phyloP scores from a whole-genome alignment of 805 yeast species.

The fission yeast (Schizosaccharomyces pombe) region DNA sequence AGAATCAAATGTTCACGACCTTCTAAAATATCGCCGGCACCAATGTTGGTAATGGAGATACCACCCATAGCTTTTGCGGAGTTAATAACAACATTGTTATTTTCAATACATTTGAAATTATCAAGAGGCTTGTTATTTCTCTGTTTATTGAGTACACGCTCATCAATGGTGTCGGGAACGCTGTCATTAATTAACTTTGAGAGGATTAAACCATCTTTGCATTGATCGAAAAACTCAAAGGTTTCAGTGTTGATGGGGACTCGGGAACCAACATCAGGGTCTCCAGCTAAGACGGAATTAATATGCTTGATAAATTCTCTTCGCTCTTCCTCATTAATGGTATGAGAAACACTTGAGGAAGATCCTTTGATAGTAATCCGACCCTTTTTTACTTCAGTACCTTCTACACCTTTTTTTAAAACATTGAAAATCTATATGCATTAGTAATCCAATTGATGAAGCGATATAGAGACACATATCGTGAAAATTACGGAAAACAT shows the following conservation, averaged over 20 bases:
- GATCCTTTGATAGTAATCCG: slow-evolving; percentile 66
- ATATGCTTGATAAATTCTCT: slow-evolving; percentile 89
- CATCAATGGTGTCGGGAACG: slow-evolving; percentile 93
- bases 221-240: slow-evolving; percentile 89
- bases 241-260: slow-evolving; percentile 82
- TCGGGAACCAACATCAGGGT: slow-evolving; percentile 56
- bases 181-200: slow-evolving; percentile 90
- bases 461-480: background rate
- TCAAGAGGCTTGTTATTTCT: slow-evolving; percentile 59
- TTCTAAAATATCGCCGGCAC: slow-evolving; percentile 87
- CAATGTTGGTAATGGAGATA: slow-evolving; percentile 78
- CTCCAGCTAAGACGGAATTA: slow-evolving; percentile 76
- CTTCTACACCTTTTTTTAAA: background rate
- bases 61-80: slow-evolving; percentile 98
- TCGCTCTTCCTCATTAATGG: slow-evolving; percentile 92
- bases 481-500: slow-evolving; percentile 29
- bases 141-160: slow-evolving; percentile 83
- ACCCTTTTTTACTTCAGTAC: slow-evolving; percentile 22
- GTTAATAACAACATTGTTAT: slow-evolving; percentile 90
- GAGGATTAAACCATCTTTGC: slow-evolving; percentile 69
- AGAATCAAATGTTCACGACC: slow-evolving; percentile 89
- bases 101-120: slow-evolving; percentile 87
- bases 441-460: background rate
- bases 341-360: slow-evolving; percentile 81
- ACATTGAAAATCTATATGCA: background rate